phyloP scores from a whole-genome alignment of 768 basidiomycete species.

The Russula sp. region DNA sequence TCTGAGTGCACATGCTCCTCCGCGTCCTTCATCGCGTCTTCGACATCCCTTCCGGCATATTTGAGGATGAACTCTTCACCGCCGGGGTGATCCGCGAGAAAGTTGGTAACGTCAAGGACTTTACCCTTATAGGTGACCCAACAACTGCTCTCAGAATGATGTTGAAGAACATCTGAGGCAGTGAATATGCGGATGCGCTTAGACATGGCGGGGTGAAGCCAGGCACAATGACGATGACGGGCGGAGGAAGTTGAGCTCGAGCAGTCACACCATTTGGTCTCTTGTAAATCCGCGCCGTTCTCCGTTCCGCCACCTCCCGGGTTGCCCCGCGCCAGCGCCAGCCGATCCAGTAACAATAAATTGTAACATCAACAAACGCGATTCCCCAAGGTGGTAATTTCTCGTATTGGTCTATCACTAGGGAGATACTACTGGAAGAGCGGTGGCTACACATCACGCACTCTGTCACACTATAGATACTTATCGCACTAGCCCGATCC shows the following conservation, averaged over 20 bases:
- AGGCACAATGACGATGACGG: conserved; percentile 9
- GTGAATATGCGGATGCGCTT: conserved; percentile 65
- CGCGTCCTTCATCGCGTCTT: conserved; percentile 69
- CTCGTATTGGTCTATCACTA: no score
- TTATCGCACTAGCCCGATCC: conserved; percentile 31
- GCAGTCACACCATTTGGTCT: background rate
- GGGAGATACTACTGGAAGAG: no score
- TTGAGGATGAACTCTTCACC: conserved; percentile 86
- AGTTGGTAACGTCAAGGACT: conserved; percentile 85
- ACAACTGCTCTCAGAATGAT: conserved; percentile 55
- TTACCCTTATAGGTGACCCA: conserved; percentile 78
- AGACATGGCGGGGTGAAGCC: conserved; percentile 39
- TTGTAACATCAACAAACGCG: no score
- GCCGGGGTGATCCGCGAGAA: conserved; percentile 86
- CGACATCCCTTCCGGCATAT: conserved; percentile 81
- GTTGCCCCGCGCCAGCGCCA: no score
- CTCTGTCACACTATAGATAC: background rate
- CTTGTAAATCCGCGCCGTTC: background rate
- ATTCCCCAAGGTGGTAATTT: no score
- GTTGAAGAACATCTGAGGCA: conserved; percentile 60
- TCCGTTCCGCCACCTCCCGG: no score
- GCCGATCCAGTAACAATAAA: no score
- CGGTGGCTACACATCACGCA: no score
- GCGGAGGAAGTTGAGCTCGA: background rate
- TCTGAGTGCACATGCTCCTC: conserved; percentile 85